Evolutionary conservation across 2,329 filamentous ascomycete species (phyloP), one percentile per base, ranked within the genome.

Genomic region (Fusarium devonianum): DNA sequence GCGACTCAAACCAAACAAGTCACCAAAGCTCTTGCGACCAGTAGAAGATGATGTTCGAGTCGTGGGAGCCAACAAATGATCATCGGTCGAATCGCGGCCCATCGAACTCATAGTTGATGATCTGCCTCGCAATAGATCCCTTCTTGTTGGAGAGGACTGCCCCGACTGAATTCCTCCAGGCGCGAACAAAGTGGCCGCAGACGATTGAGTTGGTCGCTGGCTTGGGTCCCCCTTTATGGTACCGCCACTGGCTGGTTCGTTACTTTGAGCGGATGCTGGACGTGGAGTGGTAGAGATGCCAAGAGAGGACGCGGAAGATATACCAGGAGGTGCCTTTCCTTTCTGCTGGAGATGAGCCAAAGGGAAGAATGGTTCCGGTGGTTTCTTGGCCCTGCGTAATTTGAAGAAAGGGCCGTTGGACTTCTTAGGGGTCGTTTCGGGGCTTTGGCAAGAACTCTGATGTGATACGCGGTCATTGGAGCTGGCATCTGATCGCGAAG

Each of bases 11-110:
- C 85, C 87, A 64, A 99, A 86, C 14, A 97, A 77, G 60, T 96
- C 94, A 42, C 92, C 91, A 63, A 99, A 91, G 71, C 93, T 97
- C 72, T 92, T 94, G 44, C 94, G 84, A 5, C 92, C 92, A n/a
- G 88, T 93, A 1, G 91, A 96, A 1, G 88, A 90, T 1, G 92
- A 96, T 5, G 85, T 92, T 40, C 92, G 81, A n/a, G 85, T 72
- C 17, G 83, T 82, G 4, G 86, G 85, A 3, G 87, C 85, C 6
- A 84, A 78, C 5, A 88, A 80, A 43, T 86, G 84, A 23, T 88
- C 84, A 53, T 91, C 89, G 43, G 86, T 85, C 1, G 87, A 90
- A 43, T 83, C 81, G 56, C 88, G 85, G 13, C 87, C 85, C 32
- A 93, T 72, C 1, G 93, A 97, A 64, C 89, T 92, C 75, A 96